Conservation (phyloP, 2,329 filamentous ascomycete species). For the Diaporthe citri region DNA sequence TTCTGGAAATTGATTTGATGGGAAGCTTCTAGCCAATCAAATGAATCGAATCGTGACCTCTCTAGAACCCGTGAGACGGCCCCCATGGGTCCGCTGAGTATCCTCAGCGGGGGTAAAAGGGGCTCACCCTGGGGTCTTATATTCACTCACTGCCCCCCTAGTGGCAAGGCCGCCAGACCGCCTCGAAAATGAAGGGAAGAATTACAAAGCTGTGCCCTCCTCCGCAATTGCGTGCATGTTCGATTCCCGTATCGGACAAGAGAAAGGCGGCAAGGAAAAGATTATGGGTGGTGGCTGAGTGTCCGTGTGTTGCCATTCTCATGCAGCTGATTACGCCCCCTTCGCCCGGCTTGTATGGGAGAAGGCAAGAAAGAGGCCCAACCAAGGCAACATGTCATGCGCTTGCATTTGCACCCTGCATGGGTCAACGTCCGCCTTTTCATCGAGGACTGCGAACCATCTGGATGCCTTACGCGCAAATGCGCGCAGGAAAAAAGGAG, state of each 20-base stretch:
- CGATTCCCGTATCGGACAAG: not conserved
- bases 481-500: not conserved
- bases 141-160: not conserved
- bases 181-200: not conserved
- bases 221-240: not conserved
- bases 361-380: not conserved
- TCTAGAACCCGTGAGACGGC: slow-evolving; percentile 12
- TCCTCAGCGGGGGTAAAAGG: not conserved
- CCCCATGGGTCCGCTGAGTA: not conserved
- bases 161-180: slow-evolving; percentile 16
- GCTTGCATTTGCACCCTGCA: not conserved
- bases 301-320: not conserved
- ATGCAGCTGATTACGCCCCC: not conserved
- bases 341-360: slow-evolving; percentile 22
- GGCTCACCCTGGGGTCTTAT: not conserved
- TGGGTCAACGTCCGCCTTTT: not conserved
- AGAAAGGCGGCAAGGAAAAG: not conserved
- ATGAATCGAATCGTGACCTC: not conserved
- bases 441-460: slow-evolving; percentile 7
- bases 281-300: not conserved
- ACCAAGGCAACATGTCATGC: slow-evolving; percentile 1
- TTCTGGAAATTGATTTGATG: not conserved
- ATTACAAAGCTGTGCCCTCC: not conserved
- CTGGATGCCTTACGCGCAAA: slow-evolving; percentile 11
- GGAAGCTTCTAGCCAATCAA: slow-evolving; percentile 9